phyloP scores from a whole-genome alignment of 2,329 filamentous ascomycete genomes.

The Aspergillus quadrilineatus region DNA sequence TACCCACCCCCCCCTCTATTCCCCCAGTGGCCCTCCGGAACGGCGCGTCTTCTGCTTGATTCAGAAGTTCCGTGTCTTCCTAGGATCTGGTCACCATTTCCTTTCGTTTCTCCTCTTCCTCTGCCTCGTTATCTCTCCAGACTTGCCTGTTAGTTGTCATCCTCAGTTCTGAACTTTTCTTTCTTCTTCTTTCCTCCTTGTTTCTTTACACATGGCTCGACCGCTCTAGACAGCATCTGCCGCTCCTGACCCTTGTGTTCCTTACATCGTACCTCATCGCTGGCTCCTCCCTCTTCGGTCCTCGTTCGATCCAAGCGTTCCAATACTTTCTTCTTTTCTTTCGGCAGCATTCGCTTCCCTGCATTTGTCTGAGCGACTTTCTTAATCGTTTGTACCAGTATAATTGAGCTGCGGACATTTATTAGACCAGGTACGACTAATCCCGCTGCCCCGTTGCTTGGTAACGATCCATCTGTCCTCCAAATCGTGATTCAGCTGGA shows the following conservation, averaged over 20 bases:
- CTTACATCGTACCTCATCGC: slow-evolving; percentile 29
- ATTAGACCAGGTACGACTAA: slow-evolving; percentile 32
- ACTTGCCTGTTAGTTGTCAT: slow-evolving; percentile 13
- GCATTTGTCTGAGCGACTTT: slow-evolving; percentile 23
- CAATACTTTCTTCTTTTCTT: slow-evolving; percentile 24
- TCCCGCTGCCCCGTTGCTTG: background rate
- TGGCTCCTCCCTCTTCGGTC: slow-evolving; percentile 26
- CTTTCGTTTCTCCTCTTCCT: slow-evolving; percentile 19
- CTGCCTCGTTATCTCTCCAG: slow-evolving; percentile 13
- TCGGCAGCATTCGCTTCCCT: slow-evolving; percentile 26
- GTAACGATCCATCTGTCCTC: slow-evolving; percentile 9
- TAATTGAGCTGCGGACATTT: slow-evolving; percentile 29
- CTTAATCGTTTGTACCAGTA: slow-evolving; percentile 33
- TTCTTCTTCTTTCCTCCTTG: slow-evolving; percentile 11
- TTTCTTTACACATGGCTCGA: slow-evolving; percentile 35
- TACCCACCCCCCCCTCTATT: slow-evolving; percentile 12
- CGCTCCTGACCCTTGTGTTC: slow-evolving; percentile 29
- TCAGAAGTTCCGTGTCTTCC: slow-evolving; percentile 30
- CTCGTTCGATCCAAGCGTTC: slow-evolving; percentile 29
- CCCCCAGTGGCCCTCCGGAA: slow-evolving; percentile 19
- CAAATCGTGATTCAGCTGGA: slow-evolving; percentile 8
- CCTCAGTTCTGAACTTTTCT: slow-evolving; percentile 10
- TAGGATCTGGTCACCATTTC: slow-evolving; percentile 27
- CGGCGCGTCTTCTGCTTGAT: slow-evolving; percentile 31
- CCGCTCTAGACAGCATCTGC: slow-evolving; percentile 28